Evolutionary conservation across 1,284 basidiomycete genomes (phyloP).

Genomic region (Marasmius sp.): DNA sequence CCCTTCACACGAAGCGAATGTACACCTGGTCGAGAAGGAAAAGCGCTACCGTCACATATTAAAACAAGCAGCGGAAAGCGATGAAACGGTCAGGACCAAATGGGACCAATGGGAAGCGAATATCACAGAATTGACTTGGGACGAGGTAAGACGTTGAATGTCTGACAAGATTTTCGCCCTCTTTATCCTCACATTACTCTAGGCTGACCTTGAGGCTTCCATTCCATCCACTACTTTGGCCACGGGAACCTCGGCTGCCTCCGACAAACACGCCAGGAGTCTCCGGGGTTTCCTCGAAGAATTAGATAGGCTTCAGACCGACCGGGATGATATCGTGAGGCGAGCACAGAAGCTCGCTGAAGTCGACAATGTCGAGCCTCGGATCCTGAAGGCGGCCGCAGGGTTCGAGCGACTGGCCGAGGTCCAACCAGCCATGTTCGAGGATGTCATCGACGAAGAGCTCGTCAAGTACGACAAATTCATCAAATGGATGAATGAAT

Average conservation of each 20-base stretch:
- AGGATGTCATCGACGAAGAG: constrained; percentile 77
- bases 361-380: constrained; percentile 75
- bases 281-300: constrained; percentile 80
- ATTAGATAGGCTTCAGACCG: constrained; percentile 71
- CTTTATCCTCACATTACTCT: neutral
- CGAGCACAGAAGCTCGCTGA: constrained; percentile 66
- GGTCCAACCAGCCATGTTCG: constrained; percentile 83
- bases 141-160: constrained; percentile 51
- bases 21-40: constrained; percentile 69
- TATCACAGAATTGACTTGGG: constrained; percentile 69
- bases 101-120: constrained; percentile 87
- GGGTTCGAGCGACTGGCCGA: constrained; percentile 67
- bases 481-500: constrained; percentile 61
- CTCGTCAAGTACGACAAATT: constrained; percentile 83
- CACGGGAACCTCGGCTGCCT: constrained; percentile 29
- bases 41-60: constrained; percentile 74
- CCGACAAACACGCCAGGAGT: constrained; percentile 62
- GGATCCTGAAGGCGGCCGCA: constrained; percentile 68
- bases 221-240: constrained; percentile 65
- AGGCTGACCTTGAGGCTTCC: constrained; percentile 69
- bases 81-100: constrained; percentile 73
- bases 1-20: constrained; percentile 81
- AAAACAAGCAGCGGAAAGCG: constrained; percentile 71
- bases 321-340: constrained; percentile 61
- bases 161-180: constrained; percentile 5